phyloP scores from a whole-genome alignment of 2,329 filamentous ascomycete species.

The Ceratocystis variospora region DNA sequence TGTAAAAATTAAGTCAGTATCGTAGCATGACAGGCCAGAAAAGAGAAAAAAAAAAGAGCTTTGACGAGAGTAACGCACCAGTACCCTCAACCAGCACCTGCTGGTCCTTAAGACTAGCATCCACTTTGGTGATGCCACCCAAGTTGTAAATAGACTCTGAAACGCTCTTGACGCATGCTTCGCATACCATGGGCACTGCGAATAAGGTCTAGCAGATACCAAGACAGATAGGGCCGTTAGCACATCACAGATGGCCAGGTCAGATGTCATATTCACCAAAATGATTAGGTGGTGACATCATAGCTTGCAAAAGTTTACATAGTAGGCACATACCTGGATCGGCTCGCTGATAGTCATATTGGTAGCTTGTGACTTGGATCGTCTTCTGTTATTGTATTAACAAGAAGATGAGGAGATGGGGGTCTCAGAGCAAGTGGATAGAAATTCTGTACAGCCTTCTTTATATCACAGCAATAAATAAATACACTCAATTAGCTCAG shows the following conservation, averaged over 20 bases:
- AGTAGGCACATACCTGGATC: constrained; percentile 21
- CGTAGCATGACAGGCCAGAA: background rate
- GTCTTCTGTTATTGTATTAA: background rate
- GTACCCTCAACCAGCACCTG: constrained; percentile 76
- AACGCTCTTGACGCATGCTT: constrained; percentile 76
- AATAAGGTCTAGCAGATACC: constrained; percentile 61
- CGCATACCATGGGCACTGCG: constrained; percentile 85
- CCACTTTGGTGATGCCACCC: constrained; percentile 66
- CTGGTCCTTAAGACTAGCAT: constrained; percentile 70
- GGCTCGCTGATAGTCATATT: constrained; percentile 23
- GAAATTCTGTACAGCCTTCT: background rate
- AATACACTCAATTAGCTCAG: background rate
- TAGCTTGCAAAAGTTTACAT: constrained; percentile 14
- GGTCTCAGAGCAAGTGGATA: background rate
- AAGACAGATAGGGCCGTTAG: background rate
- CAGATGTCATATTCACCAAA: background rate
- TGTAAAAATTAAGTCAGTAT: constrained; percentile 2
- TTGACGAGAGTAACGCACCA: constrained; percentile 31
- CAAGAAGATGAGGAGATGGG: constrained; percentile 2
- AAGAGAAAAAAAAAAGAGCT: constrained; percentile 4
- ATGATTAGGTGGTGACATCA: background rate
- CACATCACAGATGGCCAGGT: background rate
- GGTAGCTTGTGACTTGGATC: background rate
- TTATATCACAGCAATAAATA: background rate
- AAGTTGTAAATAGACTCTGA: constrained; percentile 65